Base-by-base conservation (phyloP, 371 early-diverging fungal species). In the Rhizomucor miehei region DNA sequence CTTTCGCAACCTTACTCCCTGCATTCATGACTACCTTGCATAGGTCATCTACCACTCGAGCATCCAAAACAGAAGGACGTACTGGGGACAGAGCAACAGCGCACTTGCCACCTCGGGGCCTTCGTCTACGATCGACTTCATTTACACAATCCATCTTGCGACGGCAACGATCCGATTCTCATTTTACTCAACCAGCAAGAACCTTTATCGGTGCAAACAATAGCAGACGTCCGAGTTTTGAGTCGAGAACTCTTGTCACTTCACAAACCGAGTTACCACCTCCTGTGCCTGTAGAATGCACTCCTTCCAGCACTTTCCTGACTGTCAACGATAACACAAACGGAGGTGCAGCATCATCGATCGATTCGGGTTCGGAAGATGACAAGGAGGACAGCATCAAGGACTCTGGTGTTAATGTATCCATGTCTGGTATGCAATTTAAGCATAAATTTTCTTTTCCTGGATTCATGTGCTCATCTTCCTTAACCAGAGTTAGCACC, bases 361-460 rank as follows among this genome's bases (percentile, higher is more conserved):
- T 59, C 17, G 52, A 52, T 35, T 44, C 54, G 37, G 57, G 51
- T 24, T 57, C 57, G 12, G 59, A 59, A 34, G 59, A 59, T 41
- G 59, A 59, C 5, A 41, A 23, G 13, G 53, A 49, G 23, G 2
- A 12, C 11, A 21, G n/a, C 35, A 40, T 20, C 52, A 24, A 21
- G 12, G 20, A 51, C 11, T 35, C 11, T 37, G n/a, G 35, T 4
- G 21, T n/a, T 49, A n/a, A 21, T 21, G 35, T 11, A 49, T 34
- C 50, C 13, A 24, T 17, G 19, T 16, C 41, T 41, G 16, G 19
- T 19, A 41, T n/a, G 41, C 19, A 41, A 41, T 41, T 16, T 41
- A 41, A 19, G 14, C 19, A 41, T 41, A 14, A 16, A 16, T 41
- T 41, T 41, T 6, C 11, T 19, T 6, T 41, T 12, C 6, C 14